Percentiles rank a stretch among this genome's conserved stretches.
Conservation (phyloP, 805 yeast genomes). For the Lipomyces yamanashiensis region DNA sequence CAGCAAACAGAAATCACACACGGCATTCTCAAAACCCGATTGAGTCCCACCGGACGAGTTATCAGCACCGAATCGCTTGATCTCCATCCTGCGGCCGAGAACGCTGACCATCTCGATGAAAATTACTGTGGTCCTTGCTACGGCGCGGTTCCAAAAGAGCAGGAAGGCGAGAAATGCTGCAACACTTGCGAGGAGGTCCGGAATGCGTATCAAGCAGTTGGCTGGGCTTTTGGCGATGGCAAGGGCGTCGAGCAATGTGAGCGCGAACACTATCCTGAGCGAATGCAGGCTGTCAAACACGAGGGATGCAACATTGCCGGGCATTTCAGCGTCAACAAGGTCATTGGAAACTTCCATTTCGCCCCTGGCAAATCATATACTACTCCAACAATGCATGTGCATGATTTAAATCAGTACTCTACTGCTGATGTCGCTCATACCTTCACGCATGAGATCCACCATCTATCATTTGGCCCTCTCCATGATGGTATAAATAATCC, state of each 20-base stretch:
- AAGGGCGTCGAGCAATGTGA: slow-evolving; percentile 87
- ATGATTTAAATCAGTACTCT: slow-evolving; percentile 75
- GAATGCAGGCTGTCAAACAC: slow-evolving; percentile 58
- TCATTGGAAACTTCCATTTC: slow-evolving; percentile 90
- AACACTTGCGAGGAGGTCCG: slow-evolving; percentile 82
- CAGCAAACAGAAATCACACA: slow-evolving; percentile 71
- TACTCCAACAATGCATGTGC: slow-evolving; percentile 66
- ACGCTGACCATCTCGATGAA: slow-evolving; percentile 43
- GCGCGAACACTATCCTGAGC: slow-evolving; percentile 78
- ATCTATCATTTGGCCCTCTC: slow-evolving; percentile 76
- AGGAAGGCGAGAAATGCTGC: slow-evolving; percentile 65
- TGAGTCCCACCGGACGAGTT: slow-evolving; percentile 58
- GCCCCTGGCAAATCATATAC: slow-evolving; percentile 89
- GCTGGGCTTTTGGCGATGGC: slow-evolving; percentile 94
- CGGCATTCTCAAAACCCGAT: slow-evolving; percentile 73
- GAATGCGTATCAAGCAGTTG: slow-evolving; percentile 71
- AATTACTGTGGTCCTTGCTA: slow-evolving; percentile 88
- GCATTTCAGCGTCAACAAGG: slow-evolving; percentile 74
- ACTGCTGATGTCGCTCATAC: slow-evolving; percentile 61
- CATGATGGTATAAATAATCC: slow-evolving; percentile 47
- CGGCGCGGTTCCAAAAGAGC: slow-evolving; percentile 72
- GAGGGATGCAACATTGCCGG: slow-evolving; percentile 94
- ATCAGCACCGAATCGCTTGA: slow-evolving; percentile 53
- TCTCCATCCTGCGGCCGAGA: slow-evolving; percentile 42
- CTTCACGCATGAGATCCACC: slow-evolving; percentile 78